Evolutionary conservation across 495 filamentous ascomycete genomes (phyloP).

Genomic region (Podospora australis): DNA sequence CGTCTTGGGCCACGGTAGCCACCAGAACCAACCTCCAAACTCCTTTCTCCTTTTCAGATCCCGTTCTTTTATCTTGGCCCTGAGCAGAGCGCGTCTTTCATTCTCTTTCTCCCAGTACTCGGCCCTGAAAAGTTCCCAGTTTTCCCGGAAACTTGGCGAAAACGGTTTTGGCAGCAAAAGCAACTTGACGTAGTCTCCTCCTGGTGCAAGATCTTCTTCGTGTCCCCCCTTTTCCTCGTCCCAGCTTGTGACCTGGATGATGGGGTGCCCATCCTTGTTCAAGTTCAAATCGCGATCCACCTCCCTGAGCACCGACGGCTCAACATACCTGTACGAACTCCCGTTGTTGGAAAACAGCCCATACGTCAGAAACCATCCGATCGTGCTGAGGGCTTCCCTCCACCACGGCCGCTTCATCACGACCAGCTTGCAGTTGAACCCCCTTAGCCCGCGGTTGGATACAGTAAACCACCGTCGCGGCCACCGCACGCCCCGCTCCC

Average conservation of each 20-base stretch:
- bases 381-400: slow-evolving; percentile 62
- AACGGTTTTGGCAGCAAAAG: slow-evolving; percentile 91
- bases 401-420: slow-evolving; percentile 78
- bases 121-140: slow-evolving; percentile 87
- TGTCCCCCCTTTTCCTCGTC: slow-evolving; percentile 51
- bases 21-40: slow-evolving; percentile 77
- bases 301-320: slow-evolving; percentile 45
- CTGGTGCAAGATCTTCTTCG: slow-evolving; percentile 81
- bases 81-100: slow-evolving; percentile 68
- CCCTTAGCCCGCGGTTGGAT: slow-evolving; percentile 81
- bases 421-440: slow-evolving; percentile 93
- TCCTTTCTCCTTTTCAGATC: slow-evolving; percentile 59
- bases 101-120: slow-evolving; percentile 98
- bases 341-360: slow-evolving; percentile 58
- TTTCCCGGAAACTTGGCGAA: slow-evolving; percentile 88
- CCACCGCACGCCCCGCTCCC: slow-evolving; percentile 92
- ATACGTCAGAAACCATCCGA: slow-evolving; percentile 71
- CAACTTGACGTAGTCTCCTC: slow-evolving; percentile 86
- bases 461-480: slow-evolving; percentile 83
- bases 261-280: slow-evolving; percentile 33
- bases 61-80: slow-evolving; percentile 57
- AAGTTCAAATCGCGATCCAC: slow-evolving; percentile 44
- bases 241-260: slow-evolving; percentile 32
- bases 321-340: slow-evolving; percentile 62
- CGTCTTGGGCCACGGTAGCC: slow-evolving; percentile 54